Conservation (phyloP, 1,284 basidiomycete genomes). For the Puccinia polysora region DNA sequence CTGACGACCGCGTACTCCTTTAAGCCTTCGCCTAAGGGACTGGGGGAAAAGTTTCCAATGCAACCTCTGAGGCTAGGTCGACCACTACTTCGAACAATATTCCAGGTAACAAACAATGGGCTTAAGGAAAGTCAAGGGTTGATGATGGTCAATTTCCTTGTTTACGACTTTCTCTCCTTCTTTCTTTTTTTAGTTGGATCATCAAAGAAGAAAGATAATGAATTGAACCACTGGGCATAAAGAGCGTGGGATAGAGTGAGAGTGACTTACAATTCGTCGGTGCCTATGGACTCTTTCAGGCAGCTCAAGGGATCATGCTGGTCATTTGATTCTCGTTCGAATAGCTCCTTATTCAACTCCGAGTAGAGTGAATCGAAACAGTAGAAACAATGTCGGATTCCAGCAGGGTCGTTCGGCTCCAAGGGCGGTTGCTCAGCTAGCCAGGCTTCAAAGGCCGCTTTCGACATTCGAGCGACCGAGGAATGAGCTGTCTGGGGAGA, state of each 20-base stretch:
- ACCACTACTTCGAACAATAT: slow-evolving; percentile 58
- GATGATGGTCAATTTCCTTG: too few species aligned
- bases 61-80: slow-evolving; percentile 75
- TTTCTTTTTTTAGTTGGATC: too few species aligned
- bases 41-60: slow-evolving; percentile 85
- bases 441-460: slow-evolving; percentile 7
- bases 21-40: slow-evolving; percentile 70
- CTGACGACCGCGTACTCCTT: slow-evolving; percentile 85
- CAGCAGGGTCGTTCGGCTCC: slow-evolving; percentile 8
- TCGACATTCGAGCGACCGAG: slow-evolving; percentile 5
- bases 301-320: background rate
- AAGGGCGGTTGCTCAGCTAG: slow-evolving; percentile 13
- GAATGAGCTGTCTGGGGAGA: background rate
- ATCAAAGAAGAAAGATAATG: background rate
- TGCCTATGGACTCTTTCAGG: slow-evolving; percentile 19
- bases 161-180: too few species aligned
- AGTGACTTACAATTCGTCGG: slow-evolving; percentile 22
- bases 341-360: slow-evolving; percentile 55
- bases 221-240: slow-evolving; percentile 5
- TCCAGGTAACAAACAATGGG: slow-evolving; percentile 96
- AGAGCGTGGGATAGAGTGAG: too few species aligned
- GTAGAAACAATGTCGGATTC: slow-evolving; percentile 64
- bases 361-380: slow-evolving; percentile 75
- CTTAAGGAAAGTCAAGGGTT: too few species aligned
- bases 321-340: background rate